These are phyloP conservation scores for Aspergillus transmontanensis DNA, from an alignment of 2,329 filamentous ascomycete species.

Conservation along the genomic window DNA sequence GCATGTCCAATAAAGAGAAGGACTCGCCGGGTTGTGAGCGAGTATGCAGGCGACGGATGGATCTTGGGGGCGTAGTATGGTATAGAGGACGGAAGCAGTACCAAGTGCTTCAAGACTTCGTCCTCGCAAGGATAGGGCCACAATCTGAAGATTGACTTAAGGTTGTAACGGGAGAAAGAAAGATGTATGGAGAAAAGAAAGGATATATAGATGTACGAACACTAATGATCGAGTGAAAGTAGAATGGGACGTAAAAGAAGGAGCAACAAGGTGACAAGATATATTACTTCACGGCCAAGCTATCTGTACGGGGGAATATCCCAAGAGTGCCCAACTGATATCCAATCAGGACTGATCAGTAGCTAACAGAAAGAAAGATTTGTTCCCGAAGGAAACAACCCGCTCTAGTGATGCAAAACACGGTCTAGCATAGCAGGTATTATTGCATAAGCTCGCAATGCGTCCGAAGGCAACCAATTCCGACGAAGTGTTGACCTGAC, in stretches of 20 bases:
- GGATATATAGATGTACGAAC: neutral
- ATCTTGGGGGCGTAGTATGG: neutral
- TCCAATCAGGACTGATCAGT: constrained; percentile 19
- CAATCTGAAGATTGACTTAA: neutral
- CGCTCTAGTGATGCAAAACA: constrained; percentile 13
- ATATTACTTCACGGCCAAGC: constrained; percentile 17
- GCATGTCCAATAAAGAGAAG: constrained; percentile 48
- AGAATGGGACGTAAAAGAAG: constrained; percentile 1
- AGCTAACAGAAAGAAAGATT: constrained; percentile 13
- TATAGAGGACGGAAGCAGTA: neutral
- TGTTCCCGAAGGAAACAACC: constrained; percentile 11
- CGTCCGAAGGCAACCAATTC: constrained; percentile 15
- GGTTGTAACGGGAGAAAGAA: neutral
- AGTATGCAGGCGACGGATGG: constrained; percentile 8
- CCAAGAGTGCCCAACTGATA: constrained; percentile 20
- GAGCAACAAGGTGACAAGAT: constrained; percentile 13
- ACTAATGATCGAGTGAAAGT: neutral
- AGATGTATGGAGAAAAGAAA: neutral
- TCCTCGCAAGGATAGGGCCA: neutral
- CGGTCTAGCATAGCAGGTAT: constrained; percentile 21
- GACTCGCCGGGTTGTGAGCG: constrained; percentile 19
- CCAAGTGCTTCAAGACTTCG: neutral
- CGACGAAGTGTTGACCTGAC: constrained; percentile 13
- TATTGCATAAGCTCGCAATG: constrained; percentile 19
- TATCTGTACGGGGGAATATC: neutral